Evolutionary conservation across 352 stramenopile genomes (phyloP).

Genomic region (Phytopythium aichiense): DNA sequence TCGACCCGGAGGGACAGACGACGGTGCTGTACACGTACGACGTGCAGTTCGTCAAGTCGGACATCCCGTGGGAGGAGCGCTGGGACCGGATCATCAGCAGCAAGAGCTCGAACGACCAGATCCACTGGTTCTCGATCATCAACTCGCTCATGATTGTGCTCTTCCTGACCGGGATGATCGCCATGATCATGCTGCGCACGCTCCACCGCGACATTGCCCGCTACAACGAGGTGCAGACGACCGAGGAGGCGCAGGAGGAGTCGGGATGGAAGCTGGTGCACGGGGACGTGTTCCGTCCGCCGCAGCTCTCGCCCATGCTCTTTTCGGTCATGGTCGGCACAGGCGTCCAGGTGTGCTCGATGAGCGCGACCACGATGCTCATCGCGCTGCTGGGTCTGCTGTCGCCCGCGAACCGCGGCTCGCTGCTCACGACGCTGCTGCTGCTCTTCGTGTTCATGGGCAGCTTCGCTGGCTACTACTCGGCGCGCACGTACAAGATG

Average conservation of each 20-base stretch:
- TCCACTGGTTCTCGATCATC: constrained; percentile 99
- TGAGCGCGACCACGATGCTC: constrained; percentile 94
- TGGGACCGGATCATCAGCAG: constrained; percentile 99
- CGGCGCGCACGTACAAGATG: constrained; percentile 97
- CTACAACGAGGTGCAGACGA: constrained; percentile 95
- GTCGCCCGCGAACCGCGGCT: constrained; percentile 96
- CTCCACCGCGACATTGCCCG: constrained; percentile 97
- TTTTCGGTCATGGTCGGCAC: constrained; percentile 95
- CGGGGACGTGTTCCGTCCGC: constrained; percentile 98
- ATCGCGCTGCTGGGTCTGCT: constrained; percentile 94
- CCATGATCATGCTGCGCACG: constrained; percentile 99
- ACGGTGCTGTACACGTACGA: constrained; percentile 99
- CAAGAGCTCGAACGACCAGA: constrained; percentile 96
- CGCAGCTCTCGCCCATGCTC: constrained; percentile 90
- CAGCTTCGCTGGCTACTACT: constrained; percentile 96
- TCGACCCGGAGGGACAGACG: constrained; percentile 59
- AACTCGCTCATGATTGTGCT: constrained; percentile 99
- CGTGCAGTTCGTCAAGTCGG: constrained; percentile 93
- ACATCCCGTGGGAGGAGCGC: constrained; percentile 95
- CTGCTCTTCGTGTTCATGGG: constrained; percentile 98
- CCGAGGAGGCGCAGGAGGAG: constrained; percentile 94
- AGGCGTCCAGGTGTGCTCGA: constrained; percentile 94
- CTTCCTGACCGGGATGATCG: constrained; percentile 99
- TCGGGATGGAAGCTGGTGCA: constrained; percentile 97
- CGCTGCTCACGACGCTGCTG: constrained; percentile 94